Percentiles rank a stretch among this genome's conserved stretches.
Conservation (phyloP, 768 basidiomycete genomes). For the Panellus pusillus region DNA sequence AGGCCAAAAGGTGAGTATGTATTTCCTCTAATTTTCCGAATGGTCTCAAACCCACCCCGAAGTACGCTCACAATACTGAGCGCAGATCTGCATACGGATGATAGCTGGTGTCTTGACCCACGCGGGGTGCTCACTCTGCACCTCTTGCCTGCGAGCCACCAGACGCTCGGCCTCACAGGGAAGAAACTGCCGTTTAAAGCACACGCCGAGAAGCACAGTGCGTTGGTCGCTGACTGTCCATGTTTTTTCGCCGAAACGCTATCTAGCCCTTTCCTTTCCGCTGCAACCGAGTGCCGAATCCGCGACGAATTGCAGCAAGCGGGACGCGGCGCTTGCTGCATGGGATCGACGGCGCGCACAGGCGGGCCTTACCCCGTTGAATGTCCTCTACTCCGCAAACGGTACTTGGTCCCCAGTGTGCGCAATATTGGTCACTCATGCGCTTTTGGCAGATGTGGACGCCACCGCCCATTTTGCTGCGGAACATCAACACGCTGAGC, state of each 20-base stretch:
- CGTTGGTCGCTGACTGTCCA: conserved; percentile 20
- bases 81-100: conserved; percentile 37
- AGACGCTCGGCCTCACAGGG: conserved; percentile 61
- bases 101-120: conserved; percentile 71
- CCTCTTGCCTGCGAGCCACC: conserved; percentile 57
- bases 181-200: conserved; percentile 52
- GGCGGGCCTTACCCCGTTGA: conserved; percentile 41
- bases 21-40: background rate
- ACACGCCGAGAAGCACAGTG: conserved; percentile 49
- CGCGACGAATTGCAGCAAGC: conserved; percentile 34
- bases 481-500: conserved; percentile 1
- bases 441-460: conserved; percentile 1
- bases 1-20: conserved; percentile 29
- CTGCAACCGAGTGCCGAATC: conserved; percentile 42
- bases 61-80: conserved; percentile 43
- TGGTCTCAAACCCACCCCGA: background rate
- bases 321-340: conserved; percentile 38
- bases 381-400: conserved; percentile 40
- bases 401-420: conserved; percentile 20
- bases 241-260: background rate
- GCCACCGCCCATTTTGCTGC: conserved; percentile 6
- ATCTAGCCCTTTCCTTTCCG: conserved; percentile 48
- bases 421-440: background rate
- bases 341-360: conserved; percentile 51
- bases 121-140: conserved; percentile 60